These are phyloP conservation scores for Fistulifera solaris DNA, from an alignment of 108 stramenopile species.

Conservation along the genomic window DNA sequence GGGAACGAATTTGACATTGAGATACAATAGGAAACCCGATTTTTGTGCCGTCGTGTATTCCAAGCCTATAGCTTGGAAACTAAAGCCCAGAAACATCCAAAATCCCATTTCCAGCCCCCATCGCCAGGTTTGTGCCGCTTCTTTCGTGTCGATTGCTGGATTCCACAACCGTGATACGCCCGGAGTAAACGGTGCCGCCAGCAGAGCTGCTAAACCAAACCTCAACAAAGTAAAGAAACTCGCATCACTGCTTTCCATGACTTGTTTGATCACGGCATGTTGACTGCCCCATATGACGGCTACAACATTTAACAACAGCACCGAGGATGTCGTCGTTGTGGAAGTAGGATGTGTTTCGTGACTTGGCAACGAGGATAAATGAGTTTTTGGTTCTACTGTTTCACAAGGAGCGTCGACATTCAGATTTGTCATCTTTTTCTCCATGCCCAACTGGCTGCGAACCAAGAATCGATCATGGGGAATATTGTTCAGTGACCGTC, in stretches of 20 bases:
- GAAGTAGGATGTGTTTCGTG: background rate
- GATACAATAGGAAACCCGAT: conserved; percentile 76
- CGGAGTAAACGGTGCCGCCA: conserved; percentile 52
- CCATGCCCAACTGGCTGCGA: too few species aligned
- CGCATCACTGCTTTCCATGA: conserved; percentile 37
- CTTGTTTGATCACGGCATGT: conserved; percentile 76
- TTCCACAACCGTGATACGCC: too few species aligned
- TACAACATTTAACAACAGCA: conserved; percentile 54
- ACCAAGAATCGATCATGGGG: too few species aligned
- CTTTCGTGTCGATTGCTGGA: conserved; percentile 9
- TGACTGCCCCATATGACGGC: conserved; percentile 83
- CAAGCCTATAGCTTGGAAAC: conserved; percentile 79
- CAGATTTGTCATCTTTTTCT: too few species aligned
- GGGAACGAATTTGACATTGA: conserved; percentile 87
- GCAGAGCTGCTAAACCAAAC: conserved; percentile 55
- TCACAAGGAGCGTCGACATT: too few species aligned
- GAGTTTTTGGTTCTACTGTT: too few species aligned
- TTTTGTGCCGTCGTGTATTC: conserved; percentile 74
- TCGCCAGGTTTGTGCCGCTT: conserved; percentile 26
- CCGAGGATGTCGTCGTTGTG: conserved; percentile 32
- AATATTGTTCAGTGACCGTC: too few species aligned
- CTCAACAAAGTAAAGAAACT: conserved; percentile 55
- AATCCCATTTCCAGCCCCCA: conserved; percentile 72
- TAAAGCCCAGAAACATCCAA: conserved; percentile 84
- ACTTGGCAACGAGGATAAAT: too few species aligned